Conservation (phyloP, 345 rosid species). For the Eucalyptus rudis region DNA sequence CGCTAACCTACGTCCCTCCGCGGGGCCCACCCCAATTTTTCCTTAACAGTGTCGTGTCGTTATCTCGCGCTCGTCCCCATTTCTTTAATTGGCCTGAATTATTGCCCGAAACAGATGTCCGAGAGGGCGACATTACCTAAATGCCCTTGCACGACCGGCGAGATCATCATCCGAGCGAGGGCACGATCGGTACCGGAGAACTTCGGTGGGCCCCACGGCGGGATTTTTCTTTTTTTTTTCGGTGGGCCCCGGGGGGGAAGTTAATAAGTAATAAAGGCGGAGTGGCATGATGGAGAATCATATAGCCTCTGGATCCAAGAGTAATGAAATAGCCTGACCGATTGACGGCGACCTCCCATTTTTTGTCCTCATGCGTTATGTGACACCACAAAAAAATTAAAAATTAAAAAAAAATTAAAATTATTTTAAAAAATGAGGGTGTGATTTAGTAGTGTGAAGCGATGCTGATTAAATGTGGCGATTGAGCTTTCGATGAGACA, state of each 20-base stretch:
- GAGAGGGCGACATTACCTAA: not conserved
- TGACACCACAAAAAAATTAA: not conserved
- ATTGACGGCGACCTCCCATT: not conserved
- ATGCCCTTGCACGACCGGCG: not conserved
- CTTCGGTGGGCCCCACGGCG: not conserved
- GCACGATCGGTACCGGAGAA: not conserved
- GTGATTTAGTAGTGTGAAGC: not conserved
- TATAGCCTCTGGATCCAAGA: not conserved
- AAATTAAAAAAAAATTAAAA: not conserved
- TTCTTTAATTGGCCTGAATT: not conserved
- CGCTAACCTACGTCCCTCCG: not conserved
- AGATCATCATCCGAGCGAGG: not conserved
- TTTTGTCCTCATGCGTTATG: not conserved
- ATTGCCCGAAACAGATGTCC: not conserved
- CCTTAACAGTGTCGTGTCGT: not conserved
- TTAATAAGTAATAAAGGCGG: not conserved
- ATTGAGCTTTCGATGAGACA: not conserved
- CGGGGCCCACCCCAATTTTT: not conserved
- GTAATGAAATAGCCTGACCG: not conserved
- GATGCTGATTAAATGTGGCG: not conserved
- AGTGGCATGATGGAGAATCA: not conserved
- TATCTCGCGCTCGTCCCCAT: not conserved
- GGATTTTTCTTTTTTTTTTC: fast-evolving
- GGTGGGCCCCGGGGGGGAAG: not conserved
- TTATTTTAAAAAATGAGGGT: not conserved